Percentiles rank a stretch among this genome's conserved stretches.
These are phyloP conservation scores for Blastobotrys persicus DNA, from an alignment of 1,139 yeast genomes.

Conservation along the genomic window DNA sequence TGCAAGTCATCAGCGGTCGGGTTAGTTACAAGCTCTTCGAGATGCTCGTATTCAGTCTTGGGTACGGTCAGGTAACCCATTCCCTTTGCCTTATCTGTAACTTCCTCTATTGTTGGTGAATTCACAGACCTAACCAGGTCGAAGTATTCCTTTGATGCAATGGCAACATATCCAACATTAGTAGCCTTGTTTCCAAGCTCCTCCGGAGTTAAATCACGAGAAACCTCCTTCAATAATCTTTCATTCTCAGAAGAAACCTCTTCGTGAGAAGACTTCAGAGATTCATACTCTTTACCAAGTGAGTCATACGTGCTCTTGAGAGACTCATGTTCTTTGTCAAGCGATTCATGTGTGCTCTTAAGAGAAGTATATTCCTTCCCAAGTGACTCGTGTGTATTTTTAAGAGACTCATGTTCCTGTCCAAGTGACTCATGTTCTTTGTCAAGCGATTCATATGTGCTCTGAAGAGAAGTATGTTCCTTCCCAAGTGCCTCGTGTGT, in stretches of 20 bases:
- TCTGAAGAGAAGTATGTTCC: too few relatives aligned
- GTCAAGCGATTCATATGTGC: too few relatives aligned
- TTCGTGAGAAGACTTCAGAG: neutral
- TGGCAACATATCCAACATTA: slow-evolving; percentile 34
- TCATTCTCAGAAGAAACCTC: slow-evolving; percentile 17
- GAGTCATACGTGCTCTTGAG: neutral
- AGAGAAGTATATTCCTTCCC: too few relatives aligned
- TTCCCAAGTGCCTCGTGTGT: too few relatives aligned
- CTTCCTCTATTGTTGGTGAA: slow-evolving; percentile 21
- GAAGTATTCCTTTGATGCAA: slow-evolving; percentile 16
- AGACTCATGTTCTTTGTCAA: slow-evolving; percentile 15
- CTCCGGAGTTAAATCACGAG: slow-evolving; percentile 26
- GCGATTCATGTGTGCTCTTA: too few relatives aligned
- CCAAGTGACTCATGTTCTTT: slow-evolving; percentile 15
- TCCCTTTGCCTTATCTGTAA: slow-evolving; percentile 21
- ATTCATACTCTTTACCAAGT: slow-evolving; percentile 2
- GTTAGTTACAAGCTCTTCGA: slow-evolving; percentile 17
- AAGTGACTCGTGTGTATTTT: too few relatives aligned
- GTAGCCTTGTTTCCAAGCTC: slow-evolving; percentile 40
- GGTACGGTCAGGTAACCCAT: slow-evolving; percentile 21
- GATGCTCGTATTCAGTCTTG: slow-evolving; percentile 16
- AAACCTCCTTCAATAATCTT: slow-evolving; percentile 13
- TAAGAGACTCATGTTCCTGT: slow-evolving; percentile 6
- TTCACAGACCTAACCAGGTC: slow-evolving; percentile 13
- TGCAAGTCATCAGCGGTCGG: slow-evolving; percentile 23